A percentile compares a stretch with the other conserved stretches of the same genome.
phyloP scores from a whole-genome alignment of 2,329 filamentous ascomycete genomes.

The Amesomyces nigricolor region DNA sequence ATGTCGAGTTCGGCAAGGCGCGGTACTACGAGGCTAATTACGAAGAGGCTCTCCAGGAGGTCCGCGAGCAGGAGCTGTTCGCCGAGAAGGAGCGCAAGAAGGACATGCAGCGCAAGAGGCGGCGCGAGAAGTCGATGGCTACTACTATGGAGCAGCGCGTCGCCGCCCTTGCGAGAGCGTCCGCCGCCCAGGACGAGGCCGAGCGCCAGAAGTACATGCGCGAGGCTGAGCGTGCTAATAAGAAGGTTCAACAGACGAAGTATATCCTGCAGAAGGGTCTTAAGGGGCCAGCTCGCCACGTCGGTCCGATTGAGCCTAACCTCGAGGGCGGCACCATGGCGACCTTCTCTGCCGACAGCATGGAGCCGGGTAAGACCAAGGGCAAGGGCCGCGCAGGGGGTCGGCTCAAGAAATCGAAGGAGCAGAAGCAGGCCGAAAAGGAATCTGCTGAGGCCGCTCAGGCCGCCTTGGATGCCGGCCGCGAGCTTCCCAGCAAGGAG shows the following conservation, averaged over 20 bases:
- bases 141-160: constrained; percentile 89
- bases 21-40: constrained; percentile 74
- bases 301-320: constrained; percentile 69
- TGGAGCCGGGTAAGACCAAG: constrained; percentile 47
- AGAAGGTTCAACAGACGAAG: constrained; percentile 88
- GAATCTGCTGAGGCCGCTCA: constrained; percentile 82
- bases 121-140: constrained; percentile 92
- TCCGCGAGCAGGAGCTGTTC: constrained; percentile 81
- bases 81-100: constrained; percentile 99
- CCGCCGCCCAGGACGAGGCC: constrained; percentile 71
- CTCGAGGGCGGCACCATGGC: constrained; percentile 81
- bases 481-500: constrained; percentile 58
- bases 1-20: constrained; percentile 65
- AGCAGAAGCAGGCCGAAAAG: constrained; percentile 76
- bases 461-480: constrained; percentile 71
- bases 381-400: constrained; percentile 53
- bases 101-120: constrained; percentile 96
- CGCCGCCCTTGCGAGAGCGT: constrained; percentile 70
- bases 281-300: constrained; percentile 64
- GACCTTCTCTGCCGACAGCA: constrained; percentile 68
- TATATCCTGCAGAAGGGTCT: constrained; percentile 80
- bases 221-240: constrained; percentile 83
- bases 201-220: constrained; percentile 75
- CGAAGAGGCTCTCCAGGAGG: constrained; percentile 74
- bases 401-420: constrained; percentile 85